Percentiles rank a stretch among this genome's conserved stretches.
Evolutionary conservation across 345 rosid genomes (phyloP).

Genomic region (Corchorus capsularis): DNA sequence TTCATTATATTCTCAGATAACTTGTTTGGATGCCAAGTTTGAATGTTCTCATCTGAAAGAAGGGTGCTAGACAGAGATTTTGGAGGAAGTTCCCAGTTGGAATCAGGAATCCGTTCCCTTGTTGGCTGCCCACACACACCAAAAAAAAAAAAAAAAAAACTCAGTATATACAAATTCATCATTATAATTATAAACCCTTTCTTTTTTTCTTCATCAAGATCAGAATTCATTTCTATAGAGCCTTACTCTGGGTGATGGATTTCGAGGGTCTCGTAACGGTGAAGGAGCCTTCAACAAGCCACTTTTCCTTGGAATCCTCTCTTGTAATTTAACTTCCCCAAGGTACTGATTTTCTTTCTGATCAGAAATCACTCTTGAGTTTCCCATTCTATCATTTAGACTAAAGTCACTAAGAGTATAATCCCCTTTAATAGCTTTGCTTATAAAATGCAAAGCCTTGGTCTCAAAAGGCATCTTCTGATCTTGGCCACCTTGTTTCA

Average conservation of each 20-base stretch:
- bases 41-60: constrained; percentile 58
- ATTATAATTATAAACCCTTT: no score
- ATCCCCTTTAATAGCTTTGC: constrained; percentile 86
- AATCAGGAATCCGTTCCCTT: constrained; percentile 55
- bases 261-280: constrained; percentile 66
- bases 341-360: constrained; percentile 49
- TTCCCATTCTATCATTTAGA: constrained; percentile 43
- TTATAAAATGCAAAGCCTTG: constrained; percentile 86
- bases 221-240: neutral
- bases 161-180: neutral
- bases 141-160: neutral
- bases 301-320: constrained; percentile 43
- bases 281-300: constrained; percentile 58
- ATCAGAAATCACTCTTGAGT: constrained; percentile 30
- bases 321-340: constrained; percentile 49
- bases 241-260: constrained; percentile 70
- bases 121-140: constrained; percentile 51
- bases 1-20: constrained; percentile 84
- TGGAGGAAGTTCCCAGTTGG: constrained; percentile 48
- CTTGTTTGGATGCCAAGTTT: constrained; percentile 80
- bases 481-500: constrained; percentile 40
- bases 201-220: no score
- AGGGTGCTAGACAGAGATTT: constrained; percentile 54
- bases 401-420: constrained; percentile 55
- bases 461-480: constrained; percentile 60